Conservation (phyloP, 164 flowering plant genomes). For the Sextonia rubra region DNA sequence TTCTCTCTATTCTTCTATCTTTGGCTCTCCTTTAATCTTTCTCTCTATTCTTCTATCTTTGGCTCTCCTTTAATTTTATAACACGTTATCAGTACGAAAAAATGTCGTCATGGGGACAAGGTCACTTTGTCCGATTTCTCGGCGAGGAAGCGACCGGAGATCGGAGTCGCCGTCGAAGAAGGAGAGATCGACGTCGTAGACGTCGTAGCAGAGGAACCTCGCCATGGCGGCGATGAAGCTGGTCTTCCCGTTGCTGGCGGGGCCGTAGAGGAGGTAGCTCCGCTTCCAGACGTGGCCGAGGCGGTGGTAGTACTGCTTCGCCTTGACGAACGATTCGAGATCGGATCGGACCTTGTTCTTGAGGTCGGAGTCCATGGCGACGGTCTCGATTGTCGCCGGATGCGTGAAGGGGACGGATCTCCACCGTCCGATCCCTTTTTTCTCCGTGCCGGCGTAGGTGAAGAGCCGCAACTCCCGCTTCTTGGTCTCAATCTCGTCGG, state of each 20-base stretch:
- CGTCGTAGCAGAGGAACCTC: constrained; percentile 53
- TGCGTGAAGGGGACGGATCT: constrained; percentile 59
- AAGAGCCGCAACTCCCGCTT: constrained; percentile 40
- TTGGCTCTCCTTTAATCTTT: no score
- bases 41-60: no score
- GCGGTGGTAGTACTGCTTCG: constrained; percentile 65
- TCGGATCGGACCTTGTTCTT: constrained; percentile 53
- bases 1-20: no score
- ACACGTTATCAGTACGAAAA: no score
- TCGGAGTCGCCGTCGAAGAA: constrained; percentile 48
- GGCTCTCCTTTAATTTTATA: no score
- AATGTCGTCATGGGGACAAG: no score
- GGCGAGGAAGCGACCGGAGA: no score
- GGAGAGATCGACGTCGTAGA: constrained; percentile 60
- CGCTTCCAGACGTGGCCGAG: constrained; percentile 84
- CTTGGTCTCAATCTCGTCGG: constrained; percentile 28
- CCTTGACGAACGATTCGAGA: constrained; percentile 61
- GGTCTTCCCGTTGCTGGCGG: constrained; percentile 75
- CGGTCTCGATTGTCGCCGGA: constrained; percentile 66
- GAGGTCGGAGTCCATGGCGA: constrained; percentile 61
- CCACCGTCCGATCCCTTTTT: constrained; percentile 62
- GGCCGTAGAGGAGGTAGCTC: constrained; percentile 68
- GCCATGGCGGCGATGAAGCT: constrained; percentile 81
- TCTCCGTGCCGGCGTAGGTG: constrained; percentile 23
- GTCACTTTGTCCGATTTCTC: no score